Base-by-base conservation (phyloP, 768 basidiomycete species). In the Rhizopogon vinicolor region DNA sequence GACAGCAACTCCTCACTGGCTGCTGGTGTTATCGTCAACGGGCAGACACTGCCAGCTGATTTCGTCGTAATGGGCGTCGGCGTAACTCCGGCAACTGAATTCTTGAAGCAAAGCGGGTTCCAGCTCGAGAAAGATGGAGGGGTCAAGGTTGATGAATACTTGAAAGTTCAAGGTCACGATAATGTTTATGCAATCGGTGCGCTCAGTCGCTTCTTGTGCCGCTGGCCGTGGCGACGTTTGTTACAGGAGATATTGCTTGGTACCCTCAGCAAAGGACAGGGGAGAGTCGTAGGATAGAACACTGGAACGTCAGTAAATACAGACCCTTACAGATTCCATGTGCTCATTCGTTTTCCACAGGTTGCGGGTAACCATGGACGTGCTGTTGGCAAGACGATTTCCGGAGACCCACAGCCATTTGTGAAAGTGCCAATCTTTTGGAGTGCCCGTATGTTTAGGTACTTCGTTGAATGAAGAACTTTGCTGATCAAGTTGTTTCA, bases 321-420 rank as follows among this genome's bases (percentile, higher is more conserved):
- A 19, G n/a, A 37, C 6, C 29, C 25, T 41, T 8, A 3, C 16
- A 41, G 16, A 18, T n/a, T 16, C 41, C 39, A 40, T 16, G 8
- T 18, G 42, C 55, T 44, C 2, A 16, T 45, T 35, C 48, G 3
- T 19, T 44, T 2, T 28, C n/a, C 25, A 35, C 44, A 87, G 85
- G 87, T 93, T 55, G 92, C 93, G 14, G 84, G 85, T 45, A 94
- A 95, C 68, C 87, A 89, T 55, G 93, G 92, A 2, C 82, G 92
- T 49, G 83, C 87, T 14, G 86, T 89, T n/a, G 93, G 88, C 0
- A 82, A 83, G 66, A 86, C 80, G 8, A 91, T 96, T 60, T 78
- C 86, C 52, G 85, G 77, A 46, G 77, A 71, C 55, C 75, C 74
- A 33, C 80, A 84, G 58, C 82, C 86, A 12, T 93, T 87, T 69